Evolutionary conservation across 2,329 filamentous ascomycete genomes (phyloP), one percentile per base, ranked within the genome.

Genomic region (Cytospora mali): DNA sequence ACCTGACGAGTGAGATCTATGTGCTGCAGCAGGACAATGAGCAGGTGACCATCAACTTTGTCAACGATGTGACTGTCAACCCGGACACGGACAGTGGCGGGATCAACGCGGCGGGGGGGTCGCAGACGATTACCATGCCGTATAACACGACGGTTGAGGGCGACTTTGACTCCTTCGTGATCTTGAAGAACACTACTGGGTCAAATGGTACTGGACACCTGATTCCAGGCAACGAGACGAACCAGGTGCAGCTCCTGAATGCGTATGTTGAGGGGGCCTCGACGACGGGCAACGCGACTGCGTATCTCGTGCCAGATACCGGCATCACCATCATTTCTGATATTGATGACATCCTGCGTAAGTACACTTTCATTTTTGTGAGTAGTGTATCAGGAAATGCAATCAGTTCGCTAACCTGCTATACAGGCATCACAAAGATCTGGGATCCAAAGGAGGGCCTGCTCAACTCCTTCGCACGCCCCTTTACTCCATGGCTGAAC

Each of bases 271-370:
- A 88, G 61, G 88, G 87, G 5, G 63, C 61, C 11, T 86, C 85
- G 1, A 72, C 81, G 50, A 84, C 83, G 1, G 90, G 90, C 59
- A 93, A 93, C 69, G 84, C 88, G 6, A 93, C 90, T 1, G 88
- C 89, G 0, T 93, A 91, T 71, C 83, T 93, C 1, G 89, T 93
- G 0, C 90, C 91, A 0, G 78, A 85, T 0, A 78, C 81, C 16
- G 91, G 91, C 21, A 75, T 92, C 25, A 93, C 90, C 1, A 80
- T 93, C 64, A 78, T 93, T 68, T 90, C 87, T 1, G 91, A 93
- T 70, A 91, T 93, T 65, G 90, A 93, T 68, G 91, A 93, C 70
- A 92, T 92, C 62, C 82, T 93, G 0, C 86, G 90, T n/a, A 25
- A 62, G 60, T 53, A 6, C n/a, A 46, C 16, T 7, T 10, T 1